These are phyloP conservation scores for Geosmithia flava DNA, from an alignment of 2,329 filamentous ascomycete genomes.

Conservation along the genomic window DNA sequence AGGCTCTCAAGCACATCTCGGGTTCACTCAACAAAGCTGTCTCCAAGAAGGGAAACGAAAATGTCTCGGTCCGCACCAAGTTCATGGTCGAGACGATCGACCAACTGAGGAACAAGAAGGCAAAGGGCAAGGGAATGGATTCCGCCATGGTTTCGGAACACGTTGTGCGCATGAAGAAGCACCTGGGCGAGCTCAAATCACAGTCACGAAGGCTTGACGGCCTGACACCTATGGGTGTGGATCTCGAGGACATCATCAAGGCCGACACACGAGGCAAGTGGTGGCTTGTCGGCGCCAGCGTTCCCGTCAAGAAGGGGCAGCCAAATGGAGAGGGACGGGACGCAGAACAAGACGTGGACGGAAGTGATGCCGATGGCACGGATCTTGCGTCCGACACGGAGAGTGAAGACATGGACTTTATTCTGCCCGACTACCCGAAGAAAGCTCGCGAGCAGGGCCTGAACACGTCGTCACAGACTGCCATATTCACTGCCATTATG, in stretches of 20 bases:
- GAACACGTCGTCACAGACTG: constrained; percentile 74
- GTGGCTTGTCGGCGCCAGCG: constrained; percentile 98
- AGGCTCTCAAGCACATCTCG: constrained; percentile 80
- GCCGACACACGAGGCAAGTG: constrained; percentile 86
- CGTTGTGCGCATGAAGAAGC: constrained; percentile 79
- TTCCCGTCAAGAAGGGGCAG: constrained; percentile 31
- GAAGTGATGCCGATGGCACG: constrained; percentile 7
- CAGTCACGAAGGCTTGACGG: constrained; percentile 49
- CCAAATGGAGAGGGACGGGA: constrained; percentile 3
- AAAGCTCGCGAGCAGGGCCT: constrained; percentile 75
- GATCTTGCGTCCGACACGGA: constrained; percentile 15
- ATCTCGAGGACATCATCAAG: constrained; percentile 69
- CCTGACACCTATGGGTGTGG: constrained; percentile 70
- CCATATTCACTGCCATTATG: constrained; percentile 90
- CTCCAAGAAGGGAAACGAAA: constrained; percentile 51
- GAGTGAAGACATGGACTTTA: constrained; percentile 33
- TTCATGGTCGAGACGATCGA: constrained; percentile 98
- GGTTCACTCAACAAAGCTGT: constrained; percentile 63
- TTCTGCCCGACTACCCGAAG: constrained; percentile 54
- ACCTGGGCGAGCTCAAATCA: constrained; percentile 62
- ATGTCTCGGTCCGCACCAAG: constrained; percentile 75
- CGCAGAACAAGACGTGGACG: constrained; percentile 11
- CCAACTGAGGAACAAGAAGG: constrained; percentile 85
- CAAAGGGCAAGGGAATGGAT: constrained; percentile 62
- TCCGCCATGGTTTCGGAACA: constrained; percentile 69